Evolutionary conservation across 179 eudicot genomes (phyloP).

Genomic region (Carnegiea gigantea): DNA sequence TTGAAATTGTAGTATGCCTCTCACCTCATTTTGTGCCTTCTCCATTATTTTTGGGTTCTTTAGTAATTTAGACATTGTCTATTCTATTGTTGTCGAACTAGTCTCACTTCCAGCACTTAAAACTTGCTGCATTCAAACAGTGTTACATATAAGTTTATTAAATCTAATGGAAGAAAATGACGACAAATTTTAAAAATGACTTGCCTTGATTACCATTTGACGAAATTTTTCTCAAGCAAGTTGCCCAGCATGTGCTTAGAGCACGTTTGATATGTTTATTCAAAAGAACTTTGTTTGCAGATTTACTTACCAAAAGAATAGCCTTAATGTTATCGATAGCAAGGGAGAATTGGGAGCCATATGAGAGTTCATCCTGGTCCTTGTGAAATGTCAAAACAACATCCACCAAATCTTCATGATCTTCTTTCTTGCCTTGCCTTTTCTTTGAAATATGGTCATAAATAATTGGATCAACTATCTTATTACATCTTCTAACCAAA

Average conservation of each 20-base stretch:
- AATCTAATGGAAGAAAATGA: too few species aligned
- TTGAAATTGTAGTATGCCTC: background rate
- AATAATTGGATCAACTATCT: conserved; percentile 19
- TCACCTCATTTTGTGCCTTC: conserved; percentile 24
- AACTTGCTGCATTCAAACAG: background rate
- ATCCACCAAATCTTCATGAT: background rate
- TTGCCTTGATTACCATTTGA: too few species aligned
- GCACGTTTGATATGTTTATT: background rate
- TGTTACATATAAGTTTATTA: too few species aligned
- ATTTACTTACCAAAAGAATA: conserved; percentile 12
- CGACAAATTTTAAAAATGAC: too few species aligned
- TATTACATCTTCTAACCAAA: background rate
- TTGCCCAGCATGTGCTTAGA: too few species aligned
- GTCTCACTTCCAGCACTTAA: background rate
- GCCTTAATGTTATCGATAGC: conserved; percentile 19
- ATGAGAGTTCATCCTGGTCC: background rate
- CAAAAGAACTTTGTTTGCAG: background rate
- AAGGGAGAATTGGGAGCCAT: background rate
- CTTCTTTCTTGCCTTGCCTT: background rate
- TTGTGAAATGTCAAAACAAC: background rate
- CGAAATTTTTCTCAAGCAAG: too few species aligned
- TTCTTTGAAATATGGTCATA: conserved; percentile 11
- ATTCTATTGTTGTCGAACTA: background rate
- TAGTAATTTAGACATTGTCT: conserved; percentile 24
- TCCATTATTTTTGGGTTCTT: conserved; percentile 21